These are phyloP conservation scores for Fusarium longipes DNA, from an alignment of 2,329 filamentous ascomycete species.

Conservation along the genomic window DNA sequence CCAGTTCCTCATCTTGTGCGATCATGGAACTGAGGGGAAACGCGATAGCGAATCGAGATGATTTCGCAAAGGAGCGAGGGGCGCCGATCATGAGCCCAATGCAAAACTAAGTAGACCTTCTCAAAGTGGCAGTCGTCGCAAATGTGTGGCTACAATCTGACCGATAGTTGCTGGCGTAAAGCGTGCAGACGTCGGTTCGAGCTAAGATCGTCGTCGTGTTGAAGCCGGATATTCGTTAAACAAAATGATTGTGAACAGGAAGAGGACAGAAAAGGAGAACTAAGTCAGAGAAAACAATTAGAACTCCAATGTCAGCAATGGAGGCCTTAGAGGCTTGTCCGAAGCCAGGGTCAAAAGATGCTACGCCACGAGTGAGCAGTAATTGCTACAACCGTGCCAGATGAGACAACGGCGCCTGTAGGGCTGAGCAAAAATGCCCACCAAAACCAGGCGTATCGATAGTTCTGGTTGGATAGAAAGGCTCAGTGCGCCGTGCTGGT, in stretches of 20 bases:
- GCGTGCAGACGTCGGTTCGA: slow-evolving; percentile 11
- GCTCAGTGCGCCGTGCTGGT: slow-evolving; percentile 20
- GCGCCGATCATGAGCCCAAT: slow-evolving; percentile 26
- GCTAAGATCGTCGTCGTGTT: slow-evolving; percentile 5
- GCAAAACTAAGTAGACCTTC: slow-evolving; percentile 18
- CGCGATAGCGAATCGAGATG: slow-evolving; percentile 13
- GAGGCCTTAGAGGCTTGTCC: slow-evolving; percentile 41
- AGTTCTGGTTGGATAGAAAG: slow-evolving; percentile 30
- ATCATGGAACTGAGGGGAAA: slow-evolving; percentile 35
- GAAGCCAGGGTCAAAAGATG: slow-evolving; percentile 38
- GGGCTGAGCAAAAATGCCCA: slow-evolving; percentile 45
- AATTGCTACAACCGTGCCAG: slow-evolving; percentile 34
- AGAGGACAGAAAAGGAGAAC: slow-evolving; percentile 22
- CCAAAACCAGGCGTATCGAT: slow-evolving; percentile 26
- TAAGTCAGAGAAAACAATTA: slow-evolving; percentile 23
- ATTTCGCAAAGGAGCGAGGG: slow-evolving; percentile 17
- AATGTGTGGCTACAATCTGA: slow-evolving; percentile 7
- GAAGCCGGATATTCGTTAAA: slow-evolving; percentile 5
- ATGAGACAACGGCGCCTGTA: slow-evolving; percentile 29
- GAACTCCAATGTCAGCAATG: slow-evolving; percentile 43
- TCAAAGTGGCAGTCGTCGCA: slow-evolving; percentile 7
- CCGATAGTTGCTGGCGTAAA: slow-evolving; percentile 6
- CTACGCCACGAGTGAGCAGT: slow-evolving; percentile 45
- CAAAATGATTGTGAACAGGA: slow-evolving; percentile 3
- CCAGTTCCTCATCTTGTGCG: slow-evolving; percentile 38